These are phyloP conservation scores for Aurifilum marmelostoma DNA, from an alignment of 2,329 filamentous ascomycete genomes.

Conservation along the genomic window DNA sequence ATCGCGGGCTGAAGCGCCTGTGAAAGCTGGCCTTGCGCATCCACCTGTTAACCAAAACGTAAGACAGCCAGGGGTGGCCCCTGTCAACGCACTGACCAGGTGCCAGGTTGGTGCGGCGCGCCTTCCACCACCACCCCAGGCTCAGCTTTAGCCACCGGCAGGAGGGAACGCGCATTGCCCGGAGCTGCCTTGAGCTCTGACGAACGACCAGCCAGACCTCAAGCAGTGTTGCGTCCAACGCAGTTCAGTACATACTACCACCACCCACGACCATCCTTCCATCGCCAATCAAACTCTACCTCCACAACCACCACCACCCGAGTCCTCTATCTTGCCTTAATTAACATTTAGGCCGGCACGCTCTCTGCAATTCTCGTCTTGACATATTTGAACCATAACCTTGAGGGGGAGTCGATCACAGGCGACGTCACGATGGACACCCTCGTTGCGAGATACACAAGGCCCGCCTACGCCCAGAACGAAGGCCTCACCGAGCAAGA, in stretches of 20 bases:
- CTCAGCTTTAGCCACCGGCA: slow-evolving; percentile 23
- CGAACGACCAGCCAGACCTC: slow-evolving; percentile 20
- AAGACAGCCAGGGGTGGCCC: slow-evolving; percentile 1
- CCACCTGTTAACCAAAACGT: background rate
- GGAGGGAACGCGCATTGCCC: slow-evolving; percentile 27
- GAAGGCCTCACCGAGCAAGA: slow-evolving; percentile 75
- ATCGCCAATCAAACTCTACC: slow-evolving; percentile 13
- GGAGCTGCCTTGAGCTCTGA: slow-evolving; percentile 31
- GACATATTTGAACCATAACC: slow-evolving; percentile 70
- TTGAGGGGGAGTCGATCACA: slow-evolving; percentile 65
- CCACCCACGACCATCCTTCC: slow-evolving; percentile 11
- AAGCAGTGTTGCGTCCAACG: background rate
- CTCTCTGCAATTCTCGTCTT: slow-evolving; percentile 42
- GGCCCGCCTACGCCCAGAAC: slow-evolving; percentile 70
- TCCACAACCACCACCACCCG: background rate
- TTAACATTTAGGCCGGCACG: background rate
- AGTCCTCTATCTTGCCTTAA: slow-evolving; percentile 3
- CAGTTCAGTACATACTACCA: slow-evolving; percentile 15
- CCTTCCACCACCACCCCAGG: background rate
- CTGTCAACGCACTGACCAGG: slow-evolving; percentile 7
- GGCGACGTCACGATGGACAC: slow-evolving; percentile 70
- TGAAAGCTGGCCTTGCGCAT: slow-evolving; percentile 13
- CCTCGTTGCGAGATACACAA: slow-evolving; percentile 89
- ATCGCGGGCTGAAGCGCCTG: background rate
- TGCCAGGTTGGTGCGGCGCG: background rate